Percentiles rank a stretch among this genome's conserved stretches.
phyloP scores from a whole-genome alignment of 2,329 filamentous ascomycete genomes.

The Colletotrichum karsti region DNA sequence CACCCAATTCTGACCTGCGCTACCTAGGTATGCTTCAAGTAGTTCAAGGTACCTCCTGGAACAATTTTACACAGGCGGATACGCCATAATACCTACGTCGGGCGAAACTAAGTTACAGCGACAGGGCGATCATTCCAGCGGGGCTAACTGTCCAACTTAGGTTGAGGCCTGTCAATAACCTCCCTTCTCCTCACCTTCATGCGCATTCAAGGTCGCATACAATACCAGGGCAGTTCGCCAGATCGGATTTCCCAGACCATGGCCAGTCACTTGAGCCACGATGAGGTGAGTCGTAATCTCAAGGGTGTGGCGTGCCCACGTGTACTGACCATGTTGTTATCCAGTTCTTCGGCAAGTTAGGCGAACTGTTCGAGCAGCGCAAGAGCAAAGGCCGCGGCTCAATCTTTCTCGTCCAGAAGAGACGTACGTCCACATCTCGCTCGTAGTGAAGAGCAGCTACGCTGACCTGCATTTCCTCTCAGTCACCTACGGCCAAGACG shows the following conservation, averaged over 20 bases:
- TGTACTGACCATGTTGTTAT: not conserved
- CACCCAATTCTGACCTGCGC: too few species aligned
- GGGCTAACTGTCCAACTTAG: too few species aligned
- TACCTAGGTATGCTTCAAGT: too few species aligned
- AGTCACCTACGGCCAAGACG: constrained; percentile 56
- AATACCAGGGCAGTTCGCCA: not conserved
- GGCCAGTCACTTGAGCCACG: constrained; percentile 62
- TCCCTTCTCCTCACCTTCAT: not conserved
- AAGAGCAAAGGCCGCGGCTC: constrained; percentile 77
- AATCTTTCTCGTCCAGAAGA: constrained; percentile 80
- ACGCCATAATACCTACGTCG: too few species aligned
- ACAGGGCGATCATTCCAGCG: too few species aligned
- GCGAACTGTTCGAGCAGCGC: constrained; percentile 72
- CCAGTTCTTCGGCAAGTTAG: constrained; percentile 78
- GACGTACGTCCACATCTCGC: constrained; percentile 63
- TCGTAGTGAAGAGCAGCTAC: too few species aligned
- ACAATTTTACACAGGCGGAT: too few species aligned
- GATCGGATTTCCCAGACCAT: constrained; percentile 36
- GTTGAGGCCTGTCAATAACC: too few species aligned
- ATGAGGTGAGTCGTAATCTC: constrained; percentile 56
- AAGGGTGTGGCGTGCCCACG: too few species aligned
- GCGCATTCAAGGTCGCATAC: not conserved
- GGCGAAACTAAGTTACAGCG: too few species aligned
- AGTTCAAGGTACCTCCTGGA: too few species aligned
- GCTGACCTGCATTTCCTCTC: too few species aligned